phyloP scores from a whole-genome alignment of 1,284 basidiomycete genomes.

The Trichosporon sp. region DNA sequence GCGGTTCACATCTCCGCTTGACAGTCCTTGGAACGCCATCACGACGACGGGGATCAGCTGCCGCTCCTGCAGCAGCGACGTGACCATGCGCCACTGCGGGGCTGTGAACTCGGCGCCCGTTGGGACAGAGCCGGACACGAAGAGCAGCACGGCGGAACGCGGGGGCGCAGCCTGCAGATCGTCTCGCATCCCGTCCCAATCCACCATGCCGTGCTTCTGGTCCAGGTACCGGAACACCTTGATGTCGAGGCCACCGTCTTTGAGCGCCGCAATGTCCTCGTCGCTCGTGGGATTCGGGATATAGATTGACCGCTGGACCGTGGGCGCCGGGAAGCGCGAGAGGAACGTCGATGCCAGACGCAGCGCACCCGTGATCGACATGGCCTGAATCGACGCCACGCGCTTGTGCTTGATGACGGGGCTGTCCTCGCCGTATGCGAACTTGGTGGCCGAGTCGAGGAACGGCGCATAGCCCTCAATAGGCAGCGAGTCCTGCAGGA shows the following conservation, averaged over 20 bases:
- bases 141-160: slow-evolving; percentile 81
- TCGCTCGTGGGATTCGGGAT: slow-evolving; percentile 47
- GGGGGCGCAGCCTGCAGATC: slow-evolving; percentile 64
- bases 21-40: slow-evolving; percentile 54
- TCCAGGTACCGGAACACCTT: slow-evolving; percentile 71
- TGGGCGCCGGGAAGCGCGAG: slow-evolving; percentile 63
- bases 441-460: slow-evolving; percentile 44
- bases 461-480: slow-evolving; percentile 52
- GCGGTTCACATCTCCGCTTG: slow-evolving; percentile 49
- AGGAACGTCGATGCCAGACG: slow-evolving; percentile 90
- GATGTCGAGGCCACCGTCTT: slow-evolving; percentile 51
- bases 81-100: slow-evolving; percentile 82
- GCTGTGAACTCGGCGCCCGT: slow-evolving; percentile 91
- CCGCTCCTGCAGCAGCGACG: slow-evolving; percentile 47
- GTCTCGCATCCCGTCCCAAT: slow-evolving; percentile 72
- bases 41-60: slow-evolving; percentile 52
- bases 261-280: slow-evolving; percentile 47
- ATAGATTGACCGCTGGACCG: slow-evolving; percentile 38
- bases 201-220: slow-evolving; percentile 82
- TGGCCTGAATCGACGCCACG: slow-evolving; percentile 70
- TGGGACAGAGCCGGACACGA: slow-evolving; percentile 94
- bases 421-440: slow-evolving; percentile 62
- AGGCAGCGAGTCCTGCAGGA: slow-evolving; percentile 43
- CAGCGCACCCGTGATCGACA: slow-evolving; percentile 94
- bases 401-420: slow-evolving; percentile 57